A percentile compares a stretch with the other conserved stretches of the same genome.
phyloP scores from a whole-genome alignment of 805 yeast species.

The Phaffomyces opuntiae region DNA sequence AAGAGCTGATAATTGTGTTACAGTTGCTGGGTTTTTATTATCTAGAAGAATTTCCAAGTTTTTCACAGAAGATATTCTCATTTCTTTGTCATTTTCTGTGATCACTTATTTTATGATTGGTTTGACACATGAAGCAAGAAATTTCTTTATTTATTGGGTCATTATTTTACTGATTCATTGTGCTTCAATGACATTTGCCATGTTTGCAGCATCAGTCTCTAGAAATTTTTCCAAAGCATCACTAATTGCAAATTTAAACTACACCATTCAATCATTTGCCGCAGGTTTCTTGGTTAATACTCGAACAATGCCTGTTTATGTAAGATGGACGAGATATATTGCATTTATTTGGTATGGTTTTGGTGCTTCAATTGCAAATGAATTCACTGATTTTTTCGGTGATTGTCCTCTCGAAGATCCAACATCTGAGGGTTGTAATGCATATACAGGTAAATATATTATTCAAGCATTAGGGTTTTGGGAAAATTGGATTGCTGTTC shows the following conservation, averaged over 20 bases:
- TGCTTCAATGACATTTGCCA: conserved; percentile 51
- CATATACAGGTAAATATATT: conserved; percentile 48
- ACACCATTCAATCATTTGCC: conserved; percentile 59
- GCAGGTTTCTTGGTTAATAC: conserved; percentile 79
- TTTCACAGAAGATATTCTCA: conserved; percentile 60
- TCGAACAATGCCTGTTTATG: conserved; percentile 72
- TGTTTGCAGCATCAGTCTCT: conserved; percentile 25
- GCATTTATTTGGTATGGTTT: conserved; percentile 76
- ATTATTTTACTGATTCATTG: conserved; percentile 49
- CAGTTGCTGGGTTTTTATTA: conserved; percentile 58
- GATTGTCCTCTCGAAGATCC: conserved; percentile 39
- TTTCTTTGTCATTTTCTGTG: conserved; percentile 50
- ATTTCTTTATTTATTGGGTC: conserved; percentile 59
- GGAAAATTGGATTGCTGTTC: conserved; percentile 56
- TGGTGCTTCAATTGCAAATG: conserved; percentile 60
- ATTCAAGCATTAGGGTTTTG: conserved; percentile 54
- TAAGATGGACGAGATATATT: conserved; percentile 74
- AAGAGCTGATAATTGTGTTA: conserved; percentile 59
- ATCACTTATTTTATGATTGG: conserved; percentile 80
- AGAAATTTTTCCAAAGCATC: conserved; percentile 21
- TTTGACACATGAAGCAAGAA: conserved; percentile 36
- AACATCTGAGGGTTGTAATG: conserved; percentile 29
- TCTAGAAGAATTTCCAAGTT: conserved; percentile 65
- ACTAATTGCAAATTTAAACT: conserved; percentile 19
- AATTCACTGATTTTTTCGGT: conserved; percentile 56